Base-by-base conservation (phyloP, 306 rosid genomes). In the Boehmeria nivea region DNA sequence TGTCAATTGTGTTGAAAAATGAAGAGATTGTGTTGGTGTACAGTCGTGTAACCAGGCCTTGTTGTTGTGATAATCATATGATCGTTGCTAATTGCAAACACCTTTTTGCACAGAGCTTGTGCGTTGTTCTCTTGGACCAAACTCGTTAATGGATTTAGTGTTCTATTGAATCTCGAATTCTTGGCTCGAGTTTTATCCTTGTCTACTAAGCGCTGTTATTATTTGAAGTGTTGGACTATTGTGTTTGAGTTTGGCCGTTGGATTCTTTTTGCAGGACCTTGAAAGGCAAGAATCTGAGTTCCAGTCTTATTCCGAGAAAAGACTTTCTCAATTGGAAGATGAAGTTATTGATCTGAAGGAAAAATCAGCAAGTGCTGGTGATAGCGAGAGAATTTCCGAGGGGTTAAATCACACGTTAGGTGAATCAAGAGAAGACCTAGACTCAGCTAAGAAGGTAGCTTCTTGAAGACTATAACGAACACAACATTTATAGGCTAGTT, bases 401-500 rank as follows among this genome's bases (percentile, higher is more conserved):
- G 78, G 58, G 33, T 64, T 84, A 27, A 66, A 67, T 57, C 51
- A 46, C 67, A 72, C 74, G 40, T 48, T 67, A 17, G 61, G 68
- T 54, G 85, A 78, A 64, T 73, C 80, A 50, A 61, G 53, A 59
- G 89, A 79, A 61, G 69, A 63, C 43, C 33, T 87, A 46, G 22
- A 80, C 76, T 76, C 72, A 54, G 73, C 71, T 27, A 84, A 77
- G 74, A 82, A 60, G 98, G 98, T 91, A 72, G 61, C 46, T 43
- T 26, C 63, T 34, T 31, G 28, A 17, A 17, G 34, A 54, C n/a
- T n/a, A n/a, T n/a, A n/a, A n/a, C n/a, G n/a, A n/a, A n/a, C 3
- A 11, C 45, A 40, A 40, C 17, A 10, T 40, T 60, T 3, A 34
- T 33, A 39, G 51, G 18, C 36, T 31, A 31, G 36, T 31, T 31